Conservation (phyloP, 345 rosid genomes). For the Hevea brasiliensis region DNA sequence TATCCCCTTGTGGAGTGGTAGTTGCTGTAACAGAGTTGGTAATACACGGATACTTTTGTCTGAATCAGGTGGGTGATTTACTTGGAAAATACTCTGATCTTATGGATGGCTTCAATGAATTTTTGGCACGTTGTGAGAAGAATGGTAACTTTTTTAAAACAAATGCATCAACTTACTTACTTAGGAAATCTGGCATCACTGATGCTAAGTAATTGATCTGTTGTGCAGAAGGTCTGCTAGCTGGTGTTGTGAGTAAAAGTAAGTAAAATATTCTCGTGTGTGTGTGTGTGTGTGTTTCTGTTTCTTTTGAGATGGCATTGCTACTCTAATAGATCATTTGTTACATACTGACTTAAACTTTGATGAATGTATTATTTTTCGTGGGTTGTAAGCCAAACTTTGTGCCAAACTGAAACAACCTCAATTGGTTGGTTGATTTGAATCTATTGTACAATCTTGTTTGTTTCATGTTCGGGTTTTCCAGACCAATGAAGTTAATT, state of each 20-base stretch:
- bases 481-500: not conserved
- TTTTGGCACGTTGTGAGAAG: conserved; percentile 84
- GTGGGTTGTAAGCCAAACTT: too few species aligned
- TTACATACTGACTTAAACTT: too few species aligned
- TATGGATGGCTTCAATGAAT: conserved; percentile 78
- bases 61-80: conserved; percentile 65
- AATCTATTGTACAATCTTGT: not conserved
- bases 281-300: too few species aligned
- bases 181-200: conserved; percentile 16
- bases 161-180: conserved; percentile 18
- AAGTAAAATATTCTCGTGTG: conserved; percentile 36
- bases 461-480: not conserved
- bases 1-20: not conserved
- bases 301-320: too few species aligned
- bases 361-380: too few species aligned
- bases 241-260: conserved; percentile 82
- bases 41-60: conserved; percentile 19
- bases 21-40: conserved; percentile 10
- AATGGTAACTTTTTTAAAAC: conserved; percentile 49
- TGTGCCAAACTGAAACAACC: not conserved
- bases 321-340: too few species aligned
- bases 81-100: conserved; percentile 79
- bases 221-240: conserved; percentile 81
- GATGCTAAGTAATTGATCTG: conserved; percentile 26
- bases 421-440: not conserved